These are phyloP conservation scores for Capronia epimyces DNA, from an alignment of 2,329 filamentous ascomycete species.

Conservation along the genomic window DNA sequence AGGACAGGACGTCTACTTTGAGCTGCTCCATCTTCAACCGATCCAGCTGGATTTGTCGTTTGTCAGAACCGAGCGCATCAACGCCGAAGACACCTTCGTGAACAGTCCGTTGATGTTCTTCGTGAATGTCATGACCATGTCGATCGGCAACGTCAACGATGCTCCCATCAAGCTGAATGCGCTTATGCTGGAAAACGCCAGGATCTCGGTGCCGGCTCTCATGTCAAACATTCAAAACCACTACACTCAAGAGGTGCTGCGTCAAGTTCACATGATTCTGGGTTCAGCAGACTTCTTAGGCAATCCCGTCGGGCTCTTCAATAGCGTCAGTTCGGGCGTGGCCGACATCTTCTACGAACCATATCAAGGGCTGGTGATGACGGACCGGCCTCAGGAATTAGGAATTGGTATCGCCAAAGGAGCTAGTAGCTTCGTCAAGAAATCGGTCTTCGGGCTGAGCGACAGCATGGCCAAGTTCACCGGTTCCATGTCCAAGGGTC, in stretches of 20 bases:
- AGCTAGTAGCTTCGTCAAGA: slow-evolving; percentile 95
- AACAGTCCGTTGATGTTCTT: slow-evolving; percentile 97
- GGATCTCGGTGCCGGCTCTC: slow-evolving; percentile 78
- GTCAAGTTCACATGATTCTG: slow-evolving; percentile 94
- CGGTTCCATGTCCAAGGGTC: slow-evolving; percentile 91
- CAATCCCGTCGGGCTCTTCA: slow-evolving; percentile 95
- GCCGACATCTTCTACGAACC: slow-evolving; percentile 99
- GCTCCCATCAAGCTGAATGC: slow-evolving; percentile 91
- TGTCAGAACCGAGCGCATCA: slow-evolving; percentile 92
- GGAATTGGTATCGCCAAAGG: slow-evolving; percentile 94
- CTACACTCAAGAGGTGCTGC: slow-evolving; percentile 92
- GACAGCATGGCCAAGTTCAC: slow-evolving; percentile 98
- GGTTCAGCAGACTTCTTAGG: slow-evolving; percentile 96
- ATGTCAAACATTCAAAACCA: slow-evolving; percentile 84
- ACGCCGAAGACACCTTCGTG: slow-evolving; percentile 88
- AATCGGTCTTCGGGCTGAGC: slow-evolving; percentile 93
- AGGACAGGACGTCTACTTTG: slow-evolving; percentile 95
- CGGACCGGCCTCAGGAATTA: slow-evolving; percentile 89
- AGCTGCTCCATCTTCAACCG: slow-evolving; percentile 91
- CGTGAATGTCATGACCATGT: slow-evolving; percentile 98
- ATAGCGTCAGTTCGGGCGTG: slow-evolving; percentile 94
- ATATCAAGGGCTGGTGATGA: slow-evolving; percentile 95
- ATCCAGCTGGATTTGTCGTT: slow-evolving; percentile 98
- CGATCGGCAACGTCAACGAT: slow-evolving; percentile 97
- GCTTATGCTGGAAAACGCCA: slow-evolving; percentile 87